Percentiles rank a stretch among this genome's conserved stretches.
phyloP scores from a whole-genome alignment of 768 basidiomycete species.

The Collybia nuda region DNA sequence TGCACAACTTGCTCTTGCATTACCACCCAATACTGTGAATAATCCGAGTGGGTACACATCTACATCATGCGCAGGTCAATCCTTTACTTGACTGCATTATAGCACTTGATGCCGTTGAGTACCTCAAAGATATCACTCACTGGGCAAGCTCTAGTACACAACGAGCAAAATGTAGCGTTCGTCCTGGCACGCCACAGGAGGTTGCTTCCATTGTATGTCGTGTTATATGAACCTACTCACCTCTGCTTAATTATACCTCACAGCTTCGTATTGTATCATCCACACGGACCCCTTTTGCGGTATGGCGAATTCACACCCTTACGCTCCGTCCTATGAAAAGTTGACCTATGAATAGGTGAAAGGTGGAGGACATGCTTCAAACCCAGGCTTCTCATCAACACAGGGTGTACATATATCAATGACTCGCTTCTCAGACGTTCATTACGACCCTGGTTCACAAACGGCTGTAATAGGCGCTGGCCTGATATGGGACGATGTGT shows the following conservation, averaged over 20 bases:
- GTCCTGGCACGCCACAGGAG: slow-evolving; percentile 55
- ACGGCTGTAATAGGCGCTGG: slow-evolving; percentile 45
- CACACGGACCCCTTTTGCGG: slow-evolving; percentile 53
- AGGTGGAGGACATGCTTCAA: slow-evolving; percentile 59
- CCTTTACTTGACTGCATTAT: too few species aligned
- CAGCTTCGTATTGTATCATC: slow-evolving; percentile 49
- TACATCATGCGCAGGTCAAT: too few species aligned
- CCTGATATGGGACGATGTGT: slow-evolving; percentile 67
- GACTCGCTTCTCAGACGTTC: slow-evolving; percentile 44
- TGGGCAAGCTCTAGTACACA: slow-evolving; percentile 53
- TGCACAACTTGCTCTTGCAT: too few species aligned
- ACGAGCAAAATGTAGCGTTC: slow-evolving; percentile 50
- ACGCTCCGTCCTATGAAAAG: background rate
- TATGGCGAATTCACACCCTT: slow-evolving; percentile 19
- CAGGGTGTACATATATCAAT: slow-evolving; percentile 59
- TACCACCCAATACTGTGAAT: too few species aligned
- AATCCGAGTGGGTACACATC: too few species aligned
- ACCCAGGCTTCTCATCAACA: slow-evolving; percentile 61
- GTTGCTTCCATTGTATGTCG: slow-evolving; percentile 46
- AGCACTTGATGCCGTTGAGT: too few species aligned
- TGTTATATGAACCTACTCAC: background rate
- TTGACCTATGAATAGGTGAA: slow-evolving; percentile 42
- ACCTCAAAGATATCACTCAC: slow-evolving; percentile 37
- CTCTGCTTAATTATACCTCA: background rate
- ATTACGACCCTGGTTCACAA: slow-evolving; percentile 35